Evolutionary conservation across 202 grass and related monocot genomes (phyloP).

Genomic region (Elaeis oleifera): DNA sequence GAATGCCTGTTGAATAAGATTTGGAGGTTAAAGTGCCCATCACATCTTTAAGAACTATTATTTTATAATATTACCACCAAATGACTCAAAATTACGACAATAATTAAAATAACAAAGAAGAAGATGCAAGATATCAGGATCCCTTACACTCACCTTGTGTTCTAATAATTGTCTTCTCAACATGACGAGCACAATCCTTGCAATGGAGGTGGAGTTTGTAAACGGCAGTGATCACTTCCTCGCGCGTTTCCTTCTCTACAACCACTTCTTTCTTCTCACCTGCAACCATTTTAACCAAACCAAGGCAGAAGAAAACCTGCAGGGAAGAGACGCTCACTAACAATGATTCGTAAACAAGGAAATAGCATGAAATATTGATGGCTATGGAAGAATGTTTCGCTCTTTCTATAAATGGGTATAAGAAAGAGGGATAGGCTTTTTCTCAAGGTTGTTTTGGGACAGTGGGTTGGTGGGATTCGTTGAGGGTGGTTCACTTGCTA

Average conservation of each 20-base stretch:
- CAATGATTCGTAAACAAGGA: background rate
- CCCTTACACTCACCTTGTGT: no score
- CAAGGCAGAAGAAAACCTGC: background rate
- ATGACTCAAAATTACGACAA: no score
- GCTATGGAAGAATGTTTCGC: background rate
- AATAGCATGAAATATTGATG: background rate
- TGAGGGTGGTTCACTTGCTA: conserved; percentile 53
- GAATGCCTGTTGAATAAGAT: conserved; percentile 35
- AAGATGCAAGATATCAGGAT: no score
- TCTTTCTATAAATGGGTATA: background rate
- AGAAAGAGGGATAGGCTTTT: background rate
- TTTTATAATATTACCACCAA: no score
- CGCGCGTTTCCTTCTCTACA: conserved; percentile 33
- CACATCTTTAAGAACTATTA: no score
- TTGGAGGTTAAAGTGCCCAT: no score
- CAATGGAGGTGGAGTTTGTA: conserved; percentile 82
- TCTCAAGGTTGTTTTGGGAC: background rate
- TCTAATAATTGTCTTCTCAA: no score
- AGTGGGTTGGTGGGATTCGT: conserved; percentile 51
- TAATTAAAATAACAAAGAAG: no score
- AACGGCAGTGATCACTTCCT: conserved; percentile 37
- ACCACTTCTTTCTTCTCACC: conserved; percentile 6
- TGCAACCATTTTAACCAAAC: conserved; percentile 16
- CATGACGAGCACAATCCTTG: conserved; percentile 2
- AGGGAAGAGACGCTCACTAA: background rate